phyloP scores from a whole-genome alignment of 2,329 filamentous ascomycete species.

The Hymenoscyphus scutula region DNA sequence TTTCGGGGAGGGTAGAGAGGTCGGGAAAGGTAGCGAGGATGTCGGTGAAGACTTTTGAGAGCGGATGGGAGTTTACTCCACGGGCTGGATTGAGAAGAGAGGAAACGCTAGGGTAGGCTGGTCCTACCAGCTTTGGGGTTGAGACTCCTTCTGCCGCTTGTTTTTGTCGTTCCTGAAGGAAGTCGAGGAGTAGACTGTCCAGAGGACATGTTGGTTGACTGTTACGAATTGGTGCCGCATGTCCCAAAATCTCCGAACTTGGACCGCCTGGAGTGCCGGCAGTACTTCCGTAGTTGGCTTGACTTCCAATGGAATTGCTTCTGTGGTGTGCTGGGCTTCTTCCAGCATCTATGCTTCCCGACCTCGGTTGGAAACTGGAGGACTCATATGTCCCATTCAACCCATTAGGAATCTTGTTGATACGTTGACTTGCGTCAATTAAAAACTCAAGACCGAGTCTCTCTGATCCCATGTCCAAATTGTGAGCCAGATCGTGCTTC shows the following conservation, averaged over 20 bases:
- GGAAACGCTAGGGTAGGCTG: conserved; percentile 75
- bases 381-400: conserved; percentile 48
- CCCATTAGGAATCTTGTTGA: conserved; percentile 51
- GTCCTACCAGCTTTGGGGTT: conserved; percentile 66
- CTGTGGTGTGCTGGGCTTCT: conserved; percentile 25
- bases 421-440: conserved; percentile 58
- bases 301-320: conserved; percentile 27
- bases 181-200: conserved; percentile 77
- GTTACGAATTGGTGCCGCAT: conserved; percentile 50
- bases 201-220: conserved; percentile 70
- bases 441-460: conserved; percentile 72
- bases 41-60: conserved; percentile 83
- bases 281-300: conserved; percentile 27
- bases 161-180: conserved; percentile 66
- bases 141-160: conserved; percentile 64
- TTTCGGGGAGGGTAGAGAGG: conserved; percentile 74
- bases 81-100: conserved; percentile 72
- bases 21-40: conserved; percentile 82
- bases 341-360: conserved; percentile 17
- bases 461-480: conserved; percentile 61
- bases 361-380: conserved; percentile 29
- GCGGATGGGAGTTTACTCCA: conserved; percentile 64
- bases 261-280: conserved; percentile 21
- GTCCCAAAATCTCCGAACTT: conserved; percentile 30
- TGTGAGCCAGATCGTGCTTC: conserved; percentile 50